These are phyloP conservation scores for Pleoardoris graminearum DNA, from an alignment of 2,329 filamentous ascomycete species.

Conservation along the genomic window DNA sequence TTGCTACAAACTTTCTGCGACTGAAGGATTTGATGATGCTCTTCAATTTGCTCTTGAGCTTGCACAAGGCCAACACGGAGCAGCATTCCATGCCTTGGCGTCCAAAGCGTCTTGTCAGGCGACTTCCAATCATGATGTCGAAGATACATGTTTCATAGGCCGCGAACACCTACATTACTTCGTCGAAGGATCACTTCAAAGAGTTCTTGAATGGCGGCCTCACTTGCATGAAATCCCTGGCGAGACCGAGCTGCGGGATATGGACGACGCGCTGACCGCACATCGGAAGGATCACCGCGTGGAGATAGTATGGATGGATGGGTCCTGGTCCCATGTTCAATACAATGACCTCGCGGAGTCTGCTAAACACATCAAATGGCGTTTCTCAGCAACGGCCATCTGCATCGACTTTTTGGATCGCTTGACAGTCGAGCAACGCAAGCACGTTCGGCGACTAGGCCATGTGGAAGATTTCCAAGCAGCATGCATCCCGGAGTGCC, in stretches of 20 bases:
- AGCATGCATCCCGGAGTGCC: not conserved
- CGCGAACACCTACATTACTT: not conserved
- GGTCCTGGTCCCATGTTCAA: not conserved
- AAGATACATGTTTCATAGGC: not conserved
- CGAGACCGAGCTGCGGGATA: not conserved
- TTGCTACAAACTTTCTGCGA: too few relatives aligned
- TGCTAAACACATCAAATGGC: not conserved
- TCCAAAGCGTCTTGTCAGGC: too few relatives aligned
- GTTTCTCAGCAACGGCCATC: not conserved
- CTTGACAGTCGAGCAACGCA: not conserved
- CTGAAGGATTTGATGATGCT: too few relatives aligned
- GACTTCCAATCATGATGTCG: too few relatives aligned
- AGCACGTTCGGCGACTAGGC: not conserved
- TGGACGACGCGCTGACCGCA: not conserved
- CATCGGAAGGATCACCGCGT: not conserved
- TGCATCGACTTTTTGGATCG: not conserved
- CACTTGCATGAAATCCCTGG: not conserved
- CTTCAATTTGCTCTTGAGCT: too few relatives aligned
- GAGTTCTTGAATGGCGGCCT: not conserved
- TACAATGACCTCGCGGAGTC: not conserved
- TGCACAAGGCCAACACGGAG: too few relatives aligned
- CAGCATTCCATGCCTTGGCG: too few relatives aligned
- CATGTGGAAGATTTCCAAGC: not conserved
- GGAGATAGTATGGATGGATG: not conserved
- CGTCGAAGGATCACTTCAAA: not conserved